Conservation (phyloP, 2,329 filamentous ascomycete species). For the Pyricularia pennisetigena region DNA sequence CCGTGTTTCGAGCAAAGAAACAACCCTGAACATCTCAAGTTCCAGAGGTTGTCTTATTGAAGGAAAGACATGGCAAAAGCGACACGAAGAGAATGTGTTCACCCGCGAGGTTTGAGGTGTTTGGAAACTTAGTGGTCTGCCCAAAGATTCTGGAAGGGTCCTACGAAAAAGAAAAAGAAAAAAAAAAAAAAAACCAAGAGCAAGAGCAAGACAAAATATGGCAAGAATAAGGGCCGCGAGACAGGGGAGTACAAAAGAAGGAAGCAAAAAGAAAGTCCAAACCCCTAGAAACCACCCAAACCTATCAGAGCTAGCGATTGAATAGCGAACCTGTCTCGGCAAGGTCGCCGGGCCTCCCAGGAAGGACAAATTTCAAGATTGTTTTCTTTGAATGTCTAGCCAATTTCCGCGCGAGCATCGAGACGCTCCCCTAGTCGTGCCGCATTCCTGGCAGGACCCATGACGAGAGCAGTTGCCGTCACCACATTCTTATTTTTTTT, state of each 20-base stretch:
- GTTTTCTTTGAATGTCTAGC: not conserved
- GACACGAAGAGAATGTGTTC: not conserved
- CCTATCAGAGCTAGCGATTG: not conserved
- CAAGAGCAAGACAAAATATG: not conserved
- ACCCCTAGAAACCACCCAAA: not conserved
- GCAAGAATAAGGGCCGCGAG: not conserved
- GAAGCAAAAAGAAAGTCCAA: too few relatives aligned
- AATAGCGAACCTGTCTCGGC: not conserved
- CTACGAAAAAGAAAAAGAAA: not conserved
- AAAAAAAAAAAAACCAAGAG: not conserved
- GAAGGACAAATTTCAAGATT: too few relatives aligned
- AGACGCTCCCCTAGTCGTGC: not conserved
- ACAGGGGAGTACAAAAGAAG: not conserved
- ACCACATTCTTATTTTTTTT: not conserved
- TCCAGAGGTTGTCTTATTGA: not conserved
- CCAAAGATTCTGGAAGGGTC: not conserved
- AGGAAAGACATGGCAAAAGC: not conserved
- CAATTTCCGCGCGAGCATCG: not conserved
- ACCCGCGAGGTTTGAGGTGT: not conserved
- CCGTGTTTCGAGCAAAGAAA: not conserved
- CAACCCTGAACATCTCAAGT: not conserved
- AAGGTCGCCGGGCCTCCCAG: too few relatives aligned
- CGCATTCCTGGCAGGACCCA: not conserved
- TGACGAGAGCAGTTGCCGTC: not conserved
- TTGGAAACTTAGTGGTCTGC: not conserved